Percentiles rank a stretch among this genome's conserved stretches.
Conservation (phyloP, 2,329 filamentous ascomycete species). For the Leptographium flavum region DNA sequence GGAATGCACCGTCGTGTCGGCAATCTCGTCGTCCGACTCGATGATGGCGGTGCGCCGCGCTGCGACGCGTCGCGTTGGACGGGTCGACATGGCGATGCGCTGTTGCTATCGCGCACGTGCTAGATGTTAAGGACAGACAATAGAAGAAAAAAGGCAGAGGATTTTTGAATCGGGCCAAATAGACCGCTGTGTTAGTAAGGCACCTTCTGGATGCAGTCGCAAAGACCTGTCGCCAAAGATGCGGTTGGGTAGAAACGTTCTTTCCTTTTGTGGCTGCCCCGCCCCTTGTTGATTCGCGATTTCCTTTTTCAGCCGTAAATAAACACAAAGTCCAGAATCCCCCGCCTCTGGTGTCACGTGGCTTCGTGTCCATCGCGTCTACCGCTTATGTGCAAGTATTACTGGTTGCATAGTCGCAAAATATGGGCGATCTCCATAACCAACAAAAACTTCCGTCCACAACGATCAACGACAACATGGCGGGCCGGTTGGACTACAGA, state of each 20-base stretch:
- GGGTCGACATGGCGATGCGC: conserved; percentile 22
- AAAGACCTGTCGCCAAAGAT: no score
- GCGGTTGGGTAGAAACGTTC: not conserved
- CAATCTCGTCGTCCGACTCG: conserved; percentile 65
- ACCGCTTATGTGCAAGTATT: not conserved
- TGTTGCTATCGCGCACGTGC: conserved; percentile 1
- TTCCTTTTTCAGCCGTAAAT: conserved; percentile 13
- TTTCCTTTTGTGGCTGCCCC: conserved; percentile 9
- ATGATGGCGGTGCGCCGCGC: conserved; percentile 59
- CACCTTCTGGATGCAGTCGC: no score
- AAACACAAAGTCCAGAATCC: conserved; percentile 3
- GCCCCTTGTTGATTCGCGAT: conserved; percentile 13
- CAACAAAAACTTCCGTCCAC: not conserved
- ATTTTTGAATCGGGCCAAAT: no score
- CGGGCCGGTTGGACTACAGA: conserved; percentile 40
- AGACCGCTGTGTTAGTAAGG: no score
- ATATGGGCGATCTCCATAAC: not conserved
- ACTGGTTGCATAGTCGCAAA: not conserved
- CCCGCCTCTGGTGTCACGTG: not conserved
- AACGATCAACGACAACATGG: not conserved
- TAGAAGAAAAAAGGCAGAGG: not conserved
- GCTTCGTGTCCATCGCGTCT: not conserved
- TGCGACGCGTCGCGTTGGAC: conserved; percentile 30
- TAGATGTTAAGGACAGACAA: not conserved
- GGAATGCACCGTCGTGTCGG: conserved; percentile 28